Conservation (phyloP, 2,329 filamentous ascomycete species). For the Arthroderma uncinatum region DNA sequence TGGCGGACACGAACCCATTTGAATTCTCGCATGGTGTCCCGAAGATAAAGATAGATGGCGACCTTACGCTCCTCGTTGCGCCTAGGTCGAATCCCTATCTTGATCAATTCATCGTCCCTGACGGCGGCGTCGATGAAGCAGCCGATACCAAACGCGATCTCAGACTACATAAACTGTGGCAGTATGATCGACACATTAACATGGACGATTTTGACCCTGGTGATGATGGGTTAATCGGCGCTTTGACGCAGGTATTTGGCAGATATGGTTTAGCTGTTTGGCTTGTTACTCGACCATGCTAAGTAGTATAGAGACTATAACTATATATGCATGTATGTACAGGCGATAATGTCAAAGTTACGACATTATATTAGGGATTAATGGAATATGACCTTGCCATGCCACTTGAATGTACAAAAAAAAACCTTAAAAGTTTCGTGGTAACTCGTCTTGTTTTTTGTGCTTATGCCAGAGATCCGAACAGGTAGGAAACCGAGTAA, state of each 20-base stretch:
- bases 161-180: constrained; percentile 33
- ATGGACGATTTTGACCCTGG: constrained; percentile 43
- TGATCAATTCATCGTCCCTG: constrained; percentile 25
- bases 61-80: constrained; percentile 34
- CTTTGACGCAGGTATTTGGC: constrained; percentile 37
- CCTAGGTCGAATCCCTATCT: constrained; percentile 36
- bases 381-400: too few species aligned
- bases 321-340: neutral
- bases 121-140: neutral
- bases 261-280: constrained; percentile 41
- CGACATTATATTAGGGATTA: too few species aligned
- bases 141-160: neutral
- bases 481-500: too few species aligned
- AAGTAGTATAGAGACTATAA: neutral
- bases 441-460: too few species aligned
- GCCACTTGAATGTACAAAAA: neutral
- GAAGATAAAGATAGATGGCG: constrained; percentile 8
- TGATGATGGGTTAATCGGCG: constrained; percentile 37
- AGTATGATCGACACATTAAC: constrained; percentile 38
- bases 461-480: too few species aligned
- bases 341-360: too few species aligned
- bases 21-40: constrained; percentile 5
- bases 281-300: constrained; percentile 25
- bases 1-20: constrained; percentile 8
- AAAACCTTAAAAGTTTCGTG: neutral